Conservation (phyloP, 2,329 filamentous ascomycete genomes). For the Penicillium italicum region DNA sequence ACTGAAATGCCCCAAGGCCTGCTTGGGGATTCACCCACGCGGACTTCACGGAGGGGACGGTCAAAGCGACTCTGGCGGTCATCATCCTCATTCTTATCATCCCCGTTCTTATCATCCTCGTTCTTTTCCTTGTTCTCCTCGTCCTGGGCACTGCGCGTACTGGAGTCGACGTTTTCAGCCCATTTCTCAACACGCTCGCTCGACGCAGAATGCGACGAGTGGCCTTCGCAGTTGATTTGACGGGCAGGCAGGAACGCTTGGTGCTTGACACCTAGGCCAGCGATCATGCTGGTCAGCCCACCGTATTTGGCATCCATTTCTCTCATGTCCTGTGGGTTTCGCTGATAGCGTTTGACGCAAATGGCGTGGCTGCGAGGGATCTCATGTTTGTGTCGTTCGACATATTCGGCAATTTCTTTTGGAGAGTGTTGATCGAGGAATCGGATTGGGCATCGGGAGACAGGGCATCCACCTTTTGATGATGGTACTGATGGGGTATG, state of each 20-base stretch:
- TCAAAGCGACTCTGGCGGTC: conserved; percentile 74
- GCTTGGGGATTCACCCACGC: conserved; percentile 91
- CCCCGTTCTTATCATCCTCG: conserved; percentile 33
- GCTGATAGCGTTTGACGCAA: conserved; percentile 85
- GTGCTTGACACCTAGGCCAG: conserved; percentile 81
- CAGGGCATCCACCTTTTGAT: conserved; percentile 62
- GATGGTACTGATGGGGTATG: conserved; percentile 38
- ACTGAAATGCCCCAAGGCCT: conserved; percentile 89
- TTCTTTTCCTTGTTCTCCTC: conserved; percentile 1
- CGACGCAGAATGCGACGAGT: conserved; percentile 43
- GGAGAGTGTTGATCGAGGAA: conserved; percentile 89
- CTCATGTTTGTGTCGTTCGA: conserved; percentile 93
- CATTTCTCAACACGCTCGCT: conserved; percentile 77
- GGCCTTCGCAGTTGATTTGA: conserved; percentile 28
- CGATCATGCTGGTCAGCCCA: conserved; percentile 89
- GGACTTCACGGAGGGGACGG: conserved; percentile 77
- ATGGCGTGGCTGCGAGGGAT: conserved; percentile 90
- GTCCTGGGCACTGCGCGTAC: conserved; percentile 40
- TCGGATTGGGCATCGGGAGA: conserved; percentile 80
- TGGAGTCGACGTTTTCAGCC: conserved; percentile 70
- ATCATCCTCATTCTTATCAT: conserved; percentile 48
- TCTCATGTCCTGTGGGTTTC: conserved; percentile 76
- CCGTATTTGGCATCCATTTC: conserved; percentile 94
- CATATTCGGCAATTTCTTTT: conserved; percentile 88
- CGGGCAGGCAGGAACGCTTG: conserved; percentile 73